Evolutionary conservation across 805 yeast genomes (phyloP), one percentile per base, ranked within the genome.

Genomic region (Yarrowia deformans): DNA sequence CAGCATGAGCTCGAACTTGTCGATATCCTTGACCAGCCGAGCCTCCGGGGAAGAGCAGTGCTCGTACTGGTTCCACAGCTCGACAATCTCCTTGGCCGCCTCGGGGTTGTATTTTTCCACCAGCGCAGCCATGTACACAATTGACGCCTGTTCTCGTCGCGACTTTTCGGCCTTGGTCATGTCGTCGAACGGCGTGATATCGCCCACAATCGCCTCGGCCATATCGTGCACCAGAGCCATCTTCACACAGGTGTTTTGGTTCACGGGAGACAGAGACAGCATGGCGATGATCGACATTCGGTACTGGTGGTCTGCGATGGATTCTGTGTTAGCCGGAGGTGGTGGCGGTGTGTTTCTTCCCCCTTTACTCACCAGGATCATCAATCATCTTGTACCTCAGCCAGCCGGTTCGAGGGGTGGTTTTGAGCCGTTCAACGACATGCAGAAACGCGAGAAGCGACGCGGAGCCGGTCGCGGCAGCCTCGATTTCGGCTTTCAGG

Each of bases 271-370:
- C 37, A 80, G 79, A 52, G 91, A 83, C 32, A 92, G 78, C 89
- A 93, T 86, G 29, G 94, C 83, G 52, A 92, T 86, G 23, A 93
- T 81, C 6, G 92, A 87, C 97, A 94, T 93, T 69, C 99, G 83
- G 77, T 94, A 93, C 97, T 93, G 93, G 78, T 94, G 98, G 79
- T 93, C 98, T n/a, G 91, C 85, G 66, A 93, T 92, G 66, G 90
- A 85, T 78, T 92, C 75, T 67, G 68, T 50, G 50, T 63, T 49
- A 40, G 60, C 16, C 4, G 14, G 10, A 16, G 40, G 23, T 6
- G 5, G 13, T 3, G 5, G 8, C 18, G n/a, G 29, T 23, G 29
- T 23, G 29, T 23, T 23, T 16, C 58, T 3, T n/a, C 4, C 7
- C 37, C 8, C 6, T 42, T 3, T n/a, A 69, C 68, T 48, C 52